These are phyloP conservation scores for Cyclospora cayetanensis DNA, from an alignment of 169 alveolate species.

Conservation along the genomic window DNA sequence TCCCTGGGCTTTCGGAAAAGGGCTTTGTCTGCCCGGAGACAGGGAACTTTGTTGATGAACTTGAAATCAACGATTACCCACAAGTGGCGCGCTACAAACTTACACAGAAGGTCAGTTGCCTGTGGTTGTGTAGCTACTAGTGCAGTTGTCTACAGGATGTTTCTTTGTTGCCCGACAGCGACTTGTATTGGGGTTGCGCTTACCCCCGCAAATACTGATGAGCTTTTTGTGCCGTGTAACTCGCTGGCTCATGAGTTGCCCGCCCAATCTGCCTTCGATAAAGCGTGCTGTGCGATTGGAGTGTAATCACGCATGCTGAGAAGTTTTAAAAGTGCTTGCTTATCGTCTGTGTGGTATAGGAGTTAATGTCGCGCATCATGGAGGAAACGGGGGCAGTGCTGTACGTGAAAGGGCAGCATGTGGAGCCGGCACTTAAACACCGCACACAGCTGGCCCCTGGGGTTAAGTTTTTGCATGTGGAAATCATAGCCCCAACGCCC, in stretches of 20 bases:
- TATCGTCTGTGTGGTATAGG: constrained; percentile 45
- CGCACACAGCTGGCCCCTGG: constrained; percentile 78
- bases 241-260: no score
- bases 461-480: constrained; percentile 84
- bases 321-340: not conserved
- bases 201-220: not conserved
- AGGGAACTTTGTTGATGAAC: constrained; percentile 88
- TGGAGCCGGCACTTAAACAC: constrained; percentile 77
- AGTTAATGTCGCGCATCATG: constrained; percentile 82
- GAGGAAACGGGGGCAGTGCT: constrained; percentile 87
- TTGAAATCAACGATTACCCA: constrained; percentile 93
- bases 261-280: no score
- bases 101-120: constrained; percentile 81
- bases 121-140: not conserved
- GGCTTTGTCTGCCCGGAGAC: constrained; percentile 73
- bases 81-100: constrained; percentile 88
- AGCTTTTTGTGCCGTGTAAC: no score
- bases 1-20: constrained; percentile 71
- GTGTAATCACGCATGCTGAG: not conserved
- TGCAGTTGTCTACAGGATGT: not conserved
- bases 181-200: not conserved
- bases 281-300: not conserved
- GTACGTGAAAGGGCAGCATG: constrained; percentile 87
- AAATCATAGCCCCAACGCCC: constrained; percentile 85
- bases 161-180: not conserved